Evolutionary conservation across 305 asterid species (phyloP), one percentile per base, ranked within the genome.

Genomic region (Solanum hybrid): DNA sequence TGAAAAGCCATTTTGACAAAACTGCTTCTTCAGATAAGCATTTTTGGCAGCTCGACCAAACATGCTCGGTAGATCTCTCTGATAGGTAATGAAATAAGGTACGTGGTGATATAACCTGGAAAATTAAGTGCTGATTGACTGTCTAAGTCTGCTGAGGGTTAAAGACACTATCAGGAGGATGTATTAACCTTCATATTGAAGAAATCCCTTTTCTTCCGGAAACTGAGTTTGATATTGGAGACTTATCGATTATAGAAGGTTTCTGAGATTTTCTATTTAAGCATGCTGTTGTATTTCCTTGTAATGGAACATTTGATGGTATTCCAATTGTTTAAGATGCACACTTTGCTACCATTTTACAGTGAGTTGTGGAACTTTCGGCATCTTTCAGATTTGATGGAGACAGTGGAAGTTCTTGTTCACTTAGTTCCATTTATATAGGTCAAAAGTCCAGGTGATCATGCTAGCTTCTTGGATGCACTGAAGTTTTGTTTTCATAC

Each of bases 361-460:
- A 24, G 86, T 80, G 86, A 37, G n/a, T 37, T 80, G 86, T 37
- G 86, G 35, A 80, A 24, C 46, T 39, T 80, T 39, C 35, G 3
- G 86, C 29, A 8, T 80, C 34, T 37, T 39, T 24, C 33, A 24
- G 64, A 31, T 40, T 80, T 37, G 86, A 80, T 80, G 64, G 2
- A 40, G 35, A 37, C 64, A 12, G 64, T 29, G 33, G 86, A 80
- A 24, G 64, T 80, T 80, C 86, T 36, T 80, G n/a, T 80, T 40
- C 31, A 51, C 42, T 80, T 80, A 80, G n/a, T 37, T 80, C 64
- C 86, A 80, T 80, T 80, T 12, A 37, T 80, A 37, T 80, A 37
- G 86, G 86, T 80, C 86, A 37, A 12, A 80, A 37, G 86, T 29
- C 86, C 64, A 80, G n/a, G 64, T 80, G 86, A 80, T 78, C 86